Evolutionary conservation across 179 eudicot genomes (phyloP).

Genomic region (Amaranthus tricolor): DNA sequence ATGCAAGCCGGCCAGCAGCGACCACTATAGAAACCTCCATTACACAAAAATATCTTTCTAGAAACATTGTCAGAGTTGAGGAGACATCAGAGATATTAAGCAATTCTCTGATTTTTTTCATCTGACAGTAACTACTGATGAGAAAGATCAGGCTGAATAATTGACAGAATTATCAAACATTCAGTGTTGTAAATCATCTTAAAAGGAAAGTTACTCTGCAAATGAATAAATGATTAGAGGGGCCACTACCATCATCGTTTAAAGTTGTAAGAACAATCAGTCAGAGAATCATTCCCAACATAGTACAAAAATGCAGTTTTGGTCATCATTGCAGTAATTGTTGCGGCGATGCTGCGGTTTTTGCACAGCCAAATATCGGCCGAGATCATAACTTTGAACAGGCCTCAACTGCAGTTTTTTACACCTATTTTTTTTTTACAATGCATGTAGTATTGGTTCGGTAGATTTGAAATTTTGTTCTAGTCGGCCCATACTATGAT

Average conservation of each 20-base stretch:
- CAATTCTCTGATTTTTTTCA: slow-evolving; percentile 8
- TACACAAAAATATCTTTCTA: neutral
- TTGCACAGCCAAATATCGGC: too few species aligned
- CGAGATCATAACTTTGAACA: too few species aligned
- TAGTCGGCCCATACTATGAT: too few species aligned
- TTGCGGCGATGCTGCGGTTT: too few species aligned
- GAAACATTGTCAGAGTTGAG: neutral
- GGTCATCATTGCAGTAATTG: too few species aligned
- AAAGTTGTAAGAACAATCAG: neutral
- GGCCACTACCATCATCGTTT: neutral
- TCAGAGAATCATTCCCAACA: neutral
- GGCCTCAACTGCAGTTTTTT: too few species aligned
- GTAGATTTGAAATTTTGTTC: too few species aligned
- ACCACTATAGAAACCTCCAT: neutral
- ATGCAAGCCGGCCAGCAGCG: slow-evolving; percentile 8
- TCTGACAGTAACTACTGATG: neutral
- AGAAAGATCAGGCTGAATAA: neutral
- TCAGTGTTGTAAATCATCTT: neutral
- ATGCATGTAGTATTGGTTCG: too few species aligned
- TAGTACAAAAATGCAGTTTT: too few species aligned
- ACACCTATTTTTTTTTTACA: too few species aligned
- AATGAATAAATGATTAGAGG: neutral
- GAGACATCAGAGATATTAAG: neutral
- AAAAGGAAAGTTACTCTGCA: neutral
- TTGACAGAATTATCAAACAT: neutral